Evolutionary conservation across 2,329 filamentous ascomycete species (phyloP).

Genomic region (Herpotrichia juniperi): DNA sequence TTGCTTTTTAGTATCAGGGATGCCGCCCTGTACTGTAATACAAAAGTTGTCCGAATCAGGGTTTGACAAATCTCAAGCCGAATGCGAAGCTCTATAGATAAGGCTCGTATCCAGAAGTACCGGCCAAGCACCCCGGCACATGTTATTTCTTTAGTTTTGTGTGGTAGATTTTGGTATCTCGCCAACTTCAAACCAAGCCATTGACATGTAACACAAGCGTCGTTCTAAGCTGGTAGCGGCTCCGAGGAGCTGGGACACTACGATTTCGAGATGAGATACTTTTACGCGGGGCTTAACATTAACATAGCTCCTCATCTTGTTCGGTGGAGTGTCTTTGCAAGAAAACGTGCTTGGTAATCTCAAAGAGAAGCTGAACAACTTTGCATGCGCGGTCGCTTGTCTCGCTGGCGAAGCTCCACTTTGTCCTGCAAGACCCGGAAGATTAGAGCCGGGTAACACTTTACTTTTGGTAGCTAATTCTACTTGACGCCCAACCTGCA

Average conservation of each 20-base stretch:
- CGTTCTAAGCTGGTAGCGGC: background rate
- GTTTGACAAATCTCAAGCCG: background rate
- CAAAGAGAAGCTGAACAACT: no score
- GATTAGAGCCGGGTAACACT: background rate
- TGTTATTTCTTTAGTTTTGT: background rate
- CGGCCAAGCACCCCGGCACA: background rate
- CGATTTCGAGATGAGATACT: background rate
- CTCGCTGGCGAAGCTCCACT: background rate
- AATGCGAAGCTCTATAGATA: background rate
- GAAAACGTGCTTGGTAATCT: no score
- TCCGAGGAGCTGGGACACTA: background rate
- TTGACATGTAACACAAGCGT: background rate
- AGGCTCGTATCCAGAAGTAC: background rate
- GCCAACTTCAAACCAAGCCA: no score
- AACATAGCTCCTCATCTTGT: background rate
- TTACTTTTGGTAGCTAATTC: constrained; percentile 2
- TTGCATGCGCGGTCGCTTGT: no score
- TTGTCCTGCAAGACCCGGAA: constrained; percentile 2
- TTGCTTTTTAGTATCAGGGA: background rate
- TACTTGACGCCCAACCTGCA: constrained; percentile 13
- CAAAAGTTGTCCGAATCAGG: background rate
- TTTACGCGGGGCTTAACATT: background rate
- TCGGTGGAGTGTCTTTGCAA: background rate
- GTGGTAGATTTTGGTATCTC: no score
- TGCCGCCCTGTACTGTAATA: background rate